Conservation (phyloP, 1,284 basidiomycete genomes). For the Malassezia psittaci region DNA sequence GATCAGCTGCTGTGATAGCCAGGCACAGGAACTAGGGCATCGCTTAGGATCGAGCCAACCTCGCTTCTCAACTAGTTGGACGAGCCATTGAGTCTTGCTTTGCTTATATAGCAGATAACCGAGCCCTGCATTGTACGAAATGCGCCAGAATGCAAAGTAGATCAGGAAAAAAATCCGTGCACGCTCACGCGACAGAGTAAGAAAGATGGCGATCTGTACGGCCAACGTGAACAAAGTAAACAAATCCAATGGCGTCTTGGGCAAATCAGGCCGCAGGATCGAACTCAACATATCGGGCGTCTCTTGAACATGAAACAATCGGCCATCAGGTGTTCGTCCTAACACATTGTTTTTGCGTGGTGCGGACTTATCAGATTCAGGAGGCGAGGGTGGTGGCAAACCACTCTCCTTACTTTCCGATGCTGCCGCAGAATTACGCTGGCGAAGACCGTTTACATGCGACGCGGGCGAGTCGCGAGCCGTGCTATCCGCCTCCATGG, state of each 20-base stretch:
- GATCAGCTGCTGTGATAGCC: slow-evolving; percentile 75
- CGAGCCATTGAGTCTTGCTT: slow-evolving; percentile 86
- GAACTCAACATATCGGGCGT: slow-evolving; percentile 90
- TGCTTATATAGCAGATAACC: slow-evolving; percentile 89
- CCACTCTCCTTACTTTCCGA: not conserved
- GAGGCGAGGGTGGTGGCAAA: not conserved
- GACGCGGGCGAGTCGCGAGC: not conserved
- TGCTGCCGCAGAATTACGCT: not conserved
- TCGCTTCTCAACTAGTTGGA: slow-evolving; percentile 62
- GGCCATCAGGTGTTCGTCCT: slow-evolving; percentile 8
- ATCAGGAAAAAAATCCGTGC: slow-evolving; percentile 59
- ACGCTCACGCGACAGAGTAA: slow-evolving; percentile 52
- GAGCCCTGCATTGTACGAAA: slow-evolving; percentile 81
- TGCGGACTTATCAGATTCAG: not conserved
- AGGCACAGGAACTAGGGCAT: slow-evolving; percentile 59
- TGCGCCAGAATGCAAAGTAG: slow-evolving; percentile 87
- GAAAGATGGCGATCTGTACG: slow-evolving; percentile 69
- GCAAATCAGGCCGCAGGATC: slow-evolving; percentile 74
- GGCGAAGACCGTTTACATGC: not conserved
- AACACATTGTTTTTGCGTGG: not conserved
- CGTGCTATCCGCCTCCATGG: not conserved
- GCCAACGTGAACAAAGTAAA: slow-evolving; percentile 70
- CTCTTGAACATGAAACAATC: slow-evolving; percentile 38
- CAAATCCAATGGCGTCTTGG: slow-evolving; percentile 82
- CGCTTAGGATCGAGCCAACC: slow-evolving; percentile 77